These are phyloP conservation scores for Taxawa tesnikishii DNA, from an alignment of 2,329 filamentous ascomycete species.

Conservation along the genomic window DNA sequence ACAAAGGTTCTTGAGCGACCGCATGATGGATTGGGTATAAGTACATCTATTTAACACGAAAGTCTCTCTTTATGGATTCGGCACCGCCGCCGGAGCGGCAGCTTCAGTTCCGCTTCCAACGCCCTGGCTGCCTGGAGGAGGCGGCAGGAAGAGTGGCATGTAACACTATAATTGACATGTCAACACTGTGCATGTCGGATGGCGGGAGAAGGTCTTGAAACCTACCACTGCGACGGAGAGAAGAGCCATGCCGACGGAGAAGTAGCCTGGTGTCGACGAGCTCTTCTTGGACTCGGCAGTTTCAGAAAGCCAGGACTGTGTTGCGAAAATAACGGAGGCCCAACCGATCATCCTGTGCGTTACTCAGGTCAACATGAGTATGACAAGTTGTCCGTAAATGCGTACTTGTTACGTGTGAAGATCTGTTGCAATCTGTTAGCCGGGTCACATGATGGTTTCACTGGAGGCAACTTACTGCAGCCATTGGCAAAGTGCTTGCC, in stretches of 20 bases:
- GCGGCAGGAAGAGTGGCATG: constrained; percentile 53
- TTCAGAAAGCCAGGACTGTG: constrained; percentile 69
- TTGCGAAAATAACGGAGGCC: constrained; percentile 60
- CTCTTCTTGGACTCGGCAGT: constrained; percentile 54
- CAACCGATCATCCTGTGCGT: constrained; percentile 49
- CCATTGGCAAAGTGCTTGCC: constrained; percentile 82
- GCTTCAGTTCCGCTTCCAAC: constrained; percentile 10
- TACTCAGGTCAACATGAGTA: constrained; percentile 1
- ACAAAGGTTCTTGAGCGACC: too few relatives aligned
- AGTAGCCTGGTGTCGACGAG: constrained; percentile 56
- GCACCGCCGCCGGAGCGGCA: constrained; percentile 6
- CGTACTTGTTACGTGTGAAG: constrained; percentile 79
- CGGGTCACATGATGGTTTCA: constrained; percentile 10
- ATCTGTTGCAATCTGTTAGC: constrained; percentile 41
- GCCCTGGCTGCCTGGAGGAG: constrained; percentile 22
- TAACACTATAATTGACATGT: too few relatives aligned
- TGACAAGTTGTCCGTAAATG: not conserved
- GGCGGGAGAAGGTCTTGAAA: not conserved
- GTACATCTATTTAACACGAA: too few relatives aligned
- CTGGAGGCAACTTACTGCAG: constrained; percentile 47
- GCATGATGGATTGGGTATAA: too few relatives aligned
- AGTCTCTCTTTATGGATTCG: constrained; percentile 2
- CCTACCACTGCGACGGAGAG: constrained; percentile 25
- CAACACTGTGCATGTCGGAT: too few relatives aligned
- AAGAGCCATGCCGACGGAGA: constrained; percentile 71